Percentiles rank a stretch among this genome's conserved stretches.
phyloP scores from a whole-genome alignment of 208 protist genomes.

The Tritrichomonas musculus region DNA sequence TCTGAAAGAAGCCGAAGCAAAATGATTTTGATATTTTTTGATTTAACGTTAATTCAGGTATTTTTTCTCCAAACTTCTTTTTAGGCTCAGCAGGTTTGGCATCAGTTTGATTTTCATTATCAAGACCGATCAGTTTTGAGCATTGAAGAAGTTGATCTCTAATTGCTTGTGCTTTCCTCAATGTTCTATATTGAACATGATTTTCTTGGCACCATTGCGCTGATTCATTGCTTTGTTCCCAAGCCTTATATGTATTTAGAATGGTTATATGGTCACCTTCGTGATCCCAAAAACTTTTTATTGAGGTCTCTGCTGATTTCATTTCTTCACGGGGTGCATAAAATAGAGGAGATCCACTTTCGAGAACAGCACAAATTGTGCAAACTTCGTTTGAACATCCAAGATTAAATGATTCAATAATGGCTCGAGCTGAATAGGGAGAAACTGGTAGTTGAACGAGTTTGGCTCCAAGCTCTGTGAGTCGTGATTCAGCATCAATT shows the following conservation, averaged over 20 bases:
- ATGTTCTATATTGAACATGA: constrained; percentile 70
- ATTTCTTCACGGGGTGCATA: background rate
- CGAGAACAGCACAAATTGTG: constrained; percentile 36
- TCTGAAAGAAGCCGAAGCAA: constrained; percentile 69
- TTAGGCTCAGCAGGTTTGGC: too few species aligned
- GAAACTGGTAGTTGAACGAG: constrained; percentile 67
- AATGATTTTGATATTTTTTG: constrained; percentile 44
- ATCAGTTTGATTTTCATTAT: too few species aligned
- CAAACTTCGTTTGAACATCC: background rate
- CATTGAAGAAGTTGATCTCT: constrained; percentile 66
- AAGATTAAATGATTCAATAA: constrained; percentile 7
- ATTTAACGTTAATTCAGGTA: too few species aligned
- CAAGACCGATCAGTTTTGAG: too few species aligned
- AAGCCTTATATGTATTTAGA: constrained; percentile 41
- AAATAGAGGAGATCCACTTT: constrained; percentile 34
- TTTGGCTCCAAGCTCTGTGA: constrained; percentile 58
- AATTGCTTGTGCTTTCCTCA: constrained; percentile 71
- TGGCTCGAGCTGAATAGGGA: constrained; percentile 48
- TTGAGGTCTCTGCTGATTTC: constrained; percentile 31
- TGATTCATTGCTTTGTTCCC: constrained; percentile 41
- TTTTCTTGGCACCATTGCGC: constrained; percentile 75
- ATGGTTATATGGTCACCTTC: constrained; percentile 39
- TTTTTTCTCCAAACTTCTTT: too few species aligned
- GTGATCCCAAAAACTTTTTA: background rate
- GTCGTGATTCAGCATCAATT: constrained; percentile 48